phyloP scores from a whole-genome alignment of 2,329 filamentous ascomycete genomes.

The Knufia petricola region DNA sequence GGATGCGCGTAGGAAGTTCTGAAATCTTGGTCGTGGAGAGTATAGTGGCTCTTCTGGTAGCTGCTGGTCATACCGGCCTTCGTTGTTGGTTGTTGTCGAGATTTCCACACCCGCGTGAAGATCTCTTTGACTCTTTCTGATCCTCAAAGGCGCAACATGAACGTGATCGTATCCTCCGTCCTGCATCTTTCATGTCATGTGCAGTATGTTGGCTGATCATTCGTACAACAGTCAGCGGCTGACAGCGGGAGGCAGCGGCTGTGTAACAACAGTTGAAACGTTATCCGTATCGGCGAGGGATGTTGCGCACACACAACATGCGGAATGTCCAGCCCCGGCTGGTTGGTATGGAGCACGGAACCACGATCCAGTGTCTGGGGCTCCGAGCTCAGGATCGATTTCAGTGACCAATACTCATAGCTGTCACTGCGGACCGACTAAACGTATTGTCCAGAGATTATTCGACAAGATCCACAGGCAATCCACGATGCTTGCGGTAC shows the following conservation, averaged over 20 bases:
- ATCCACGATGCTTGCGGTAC: neutral
- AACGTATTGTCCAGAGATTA: neutral
- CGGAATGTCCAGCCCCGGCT: constrained; percentile 1
- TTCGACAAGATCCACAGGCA: neutral
- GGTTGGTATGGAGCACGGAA: constrained; percentile 1
- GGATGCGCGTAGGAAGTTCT: constrained; percentile 90
- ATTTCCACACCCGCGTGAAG: constrained; percentile 5
- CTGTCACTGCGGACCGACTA: neutral
- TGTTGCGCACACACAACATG: neutral
- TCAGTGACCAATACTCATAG: neutral
- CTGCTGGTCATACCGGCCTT: constrained; percentile 30
- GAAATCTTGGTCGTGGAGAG: constrained; percentile 58
- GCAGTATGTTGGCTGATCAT: neutral
- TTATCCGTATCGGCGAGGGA: neutral
- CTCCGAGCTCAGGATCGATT: neutral
- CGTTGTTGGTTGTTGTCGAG: constrained; percentile 20
- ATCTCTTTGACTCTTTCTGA: constrained; percentile 16
- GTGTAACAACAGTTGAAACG: too few species aligned
- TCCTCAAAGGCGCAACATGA: constrained; percentile 23
- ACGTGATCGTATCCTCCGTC: constrained; percentile 2
- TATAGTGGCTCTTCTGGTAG: constrained; percentile 36
- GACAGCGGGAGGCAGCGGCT: neutral
- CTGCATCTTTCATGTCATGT: neutral
- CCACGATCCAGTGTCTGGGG: neutral
- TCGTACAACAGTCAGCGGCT: neutral